Conservation (phyloP, 352 stramenopile species). For the Pythium aphanidermatum region DNA sequence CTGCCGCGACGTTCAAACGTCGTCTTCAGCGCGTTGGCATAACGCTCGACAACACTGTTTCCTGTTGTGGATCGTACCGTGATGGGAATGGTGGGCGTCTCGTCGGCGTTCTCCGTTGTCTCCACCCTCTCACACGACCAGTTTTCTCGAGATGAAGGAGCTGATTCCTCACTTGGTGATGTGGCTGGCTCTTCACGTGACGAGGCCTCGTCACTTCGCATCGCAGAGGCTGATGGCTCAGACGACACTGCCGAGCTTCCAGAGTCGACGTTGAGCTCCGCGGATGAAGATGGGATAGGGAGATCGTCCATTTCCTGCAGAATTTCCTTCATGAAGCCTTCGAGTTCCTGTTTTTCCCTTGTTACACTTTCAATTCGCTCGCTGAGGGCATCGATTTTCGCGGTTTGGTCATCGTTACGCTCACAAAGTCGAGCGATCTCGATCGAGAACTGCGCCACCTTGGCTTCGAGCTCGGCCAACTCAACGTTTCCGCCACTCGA, state of each 20-base stretch:
- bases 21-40: constrained; percentile 34
- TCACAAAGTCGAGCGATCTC: constrained; percentile 38
- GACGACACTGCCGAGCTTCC: neutral
- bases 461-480: constrained; percentile 26
- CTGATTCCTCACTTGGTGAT: too few species aligned
- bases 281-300: neutral
- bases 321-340: constrained; percentile 50
- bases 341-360: constrained; percentile 50
- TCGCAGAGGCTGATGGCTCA: too few species aligned
- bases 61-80: constrained; percentile 11
- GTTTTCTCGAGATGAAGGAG: too few species aligned
- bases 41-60: constrained; percentile 41
- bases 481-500: constrained; percentile 16
- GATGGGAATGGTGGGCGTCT: constrained; percentile 9
- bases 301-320: constrained; percentile 43
- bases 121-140: constrained; percentile 7
- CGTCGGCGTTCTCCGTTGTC: constrained; percentile 10
- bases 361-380: constrained; percentile 34
- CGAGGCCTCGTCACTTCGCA: too few species aligned
- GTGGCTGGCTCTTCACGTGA: too few species aligned
- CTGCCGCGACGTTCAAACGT: constrained; percentile 12
- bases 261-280: neutral
- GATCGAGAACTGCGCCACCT: constrained; percentile 45
- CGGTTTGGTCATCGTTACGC: constrained; percentile 55
- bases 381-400: constrained; percentile 42